These are phyloP conservation scores for Venturia aucupariae DNA, from an alignment of 2,329 filamentous ascomycete species.

Conservation along the genomic window DNA sequence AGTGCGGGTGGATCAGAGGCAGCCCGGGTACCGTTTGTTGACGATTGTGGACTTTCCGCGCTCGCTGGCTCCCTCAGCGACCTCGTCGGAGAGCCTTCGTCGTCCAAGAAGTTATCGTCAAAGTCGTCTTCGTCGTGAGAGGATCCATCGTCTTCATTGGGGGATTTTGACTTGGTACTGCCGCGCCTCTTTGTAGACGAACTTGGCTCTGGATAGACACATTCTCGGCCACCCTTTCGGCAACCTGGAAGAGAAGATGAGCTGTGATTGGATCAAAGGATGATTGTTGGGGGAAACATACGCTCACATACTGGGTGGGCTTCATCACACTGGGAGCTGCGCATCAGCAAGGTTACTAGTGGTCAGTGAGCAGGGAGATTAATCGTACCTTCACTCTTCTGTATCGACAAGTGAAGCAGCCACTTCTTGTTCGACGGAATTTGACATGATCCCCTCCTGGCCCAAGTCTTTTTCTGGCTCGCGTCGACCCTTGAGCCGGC, in stretches of 20 bases:
- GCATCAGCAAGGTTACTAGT: constrained; percentile 18
- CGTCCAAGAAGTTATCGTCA: constrained; percentile 36
- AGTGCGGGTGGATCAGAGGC: constrained; percentile 25
- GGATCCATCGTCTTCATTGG: constrained; percentile 37
- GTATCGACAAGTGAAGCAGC: constrained; percentile 85
- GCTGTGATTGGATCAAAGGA: constrained; percentile 14
- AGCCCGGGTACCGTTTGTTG: neutral
- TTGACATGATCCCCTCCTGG: constrained; percentile 62
- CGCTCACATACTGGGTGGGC: constrained; percentile 74
- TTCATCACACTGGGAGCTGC: constrained; percentile 68
- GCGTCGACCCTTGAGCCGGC: constrained; percentile 18
- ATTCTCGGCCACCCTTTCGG: constrained; percentile 83
- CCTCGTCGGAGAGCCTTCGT: constrained; percentile 23
- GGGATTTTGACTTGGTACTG: constrained; percentile 36
- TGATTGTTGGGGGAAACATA: constrained; percentile 30
- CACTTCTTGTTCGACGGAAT: constrained; percentile 84
- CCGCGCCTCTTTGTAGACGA: constrained; percentile 40
- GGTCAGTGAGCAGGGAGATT: constrained; percentile 5
- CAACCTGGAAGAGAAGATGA: constrained; percentile 50
- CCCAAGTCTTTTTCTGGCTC: constrained; percentile 24
- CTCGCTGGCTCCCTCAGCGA: constrained; percentile 3
- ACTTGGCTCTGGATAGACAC: constrained; percentile 72
- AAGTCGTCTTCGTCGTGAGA: constrained; percentile 42
- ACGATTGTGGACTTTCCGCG: constrained; percentile 13
- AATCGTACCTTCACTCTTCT: constrained; percentile 64